Conservation (phyloP, 2,329 filamentous ascomycete genomes). For the Curvularia spicifera region DNA sequence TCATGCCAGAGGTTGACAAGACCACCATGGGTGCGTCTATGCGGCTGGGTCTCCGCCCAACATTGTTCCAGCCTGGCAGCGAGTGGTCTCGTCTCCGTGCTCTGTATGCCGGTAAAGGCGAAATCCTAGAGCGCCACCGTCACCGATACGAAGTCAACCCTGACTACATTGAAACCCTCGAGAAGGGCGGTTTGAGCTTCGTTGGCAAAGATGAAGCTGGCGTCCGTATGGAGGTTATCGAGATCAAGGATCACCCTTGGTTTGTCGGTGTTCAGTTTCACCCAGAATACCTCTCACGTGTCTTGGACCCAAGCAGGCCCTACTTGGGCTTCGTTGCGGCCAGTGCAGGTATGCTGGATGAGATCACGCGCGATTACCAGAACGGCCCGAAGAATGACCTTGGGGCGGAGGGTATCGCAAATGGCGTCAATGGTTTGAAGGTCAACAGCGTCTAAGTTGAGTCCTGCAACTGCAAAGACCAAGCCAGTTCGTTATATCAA, state of each 20-base stretch:
- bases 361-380: conserved; percentile 48
- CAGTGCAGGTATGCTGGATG: conserved; percentile 69
- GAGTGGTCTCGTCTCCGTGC: conserved; percentile 81
- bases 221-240: conserved; percentile 81
- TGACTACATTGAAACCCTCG: conserved; percentile 70
- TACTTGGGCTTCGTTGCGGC: conserved; percentile 88
- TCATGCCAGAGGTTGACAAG: conserved; percentile 88
- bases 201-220: conserved; percentile 80
- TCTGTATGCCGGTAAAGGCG: conserved; percentile 67
- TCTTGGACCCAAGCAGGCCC: conserved; percentile 74
- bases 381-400: conserved; percentile 21
- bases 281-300: conserved; percentile 81
- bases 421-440: conserved; percentile 32
- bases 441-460: conserved; percentile 26
- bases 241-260: conserved; percentile 82
- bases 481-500: neutral
- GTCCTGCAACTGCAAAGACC: neutral
- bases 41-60: conserved; percentile 78
- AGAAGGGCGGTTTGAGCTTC: conserved; percentile 73
- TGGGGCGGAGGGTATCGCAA: conserved; percentile 29
- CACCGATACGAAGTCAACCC: conserved; percentile 94
- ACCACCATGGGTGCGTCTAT: conserved; percentile 84
- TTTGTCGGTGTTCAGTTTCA: conserved; percentile 89
- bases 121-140: conserved; percentile 74
- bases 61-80: conserved; percentile 74